phyloP scores from a whole-genome alignment of 352 stramenopile species.

The Halophytophthora polymorphica region DNA sequence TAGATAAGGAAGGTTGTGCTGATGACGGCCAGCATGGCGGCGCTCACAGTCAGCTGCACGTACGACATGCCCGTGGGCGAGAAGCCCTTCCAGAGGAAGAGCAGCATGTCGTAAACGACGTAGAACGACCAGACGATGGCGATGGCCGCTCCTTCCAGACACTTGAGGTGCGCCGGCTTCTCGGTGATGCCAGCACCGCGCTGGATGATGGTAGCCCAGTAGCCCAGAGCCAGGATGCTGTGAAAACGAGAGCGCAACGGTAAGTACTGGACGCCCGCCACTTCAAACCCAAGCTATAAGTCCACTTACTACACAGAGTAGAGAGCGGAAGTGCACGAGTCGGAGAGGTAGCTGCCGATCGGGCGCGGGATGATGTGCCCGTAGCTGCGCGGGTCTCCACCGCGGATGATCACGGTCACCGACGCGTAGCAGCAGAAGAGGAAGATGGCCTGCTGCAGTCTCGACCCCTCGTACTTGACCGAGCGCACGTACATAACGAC shows the following conservation, averaged over 20 bases:
- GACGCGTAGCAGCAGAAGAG: constrained; percentile 35
- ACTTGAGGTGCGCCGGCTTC: constrained; percentile 18
- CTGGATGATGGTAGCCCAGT: constrained; percentile 41
- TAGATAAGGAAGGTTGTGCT: constrained; percentile 37
- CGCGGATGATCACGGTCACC: constrained; percentile 31
- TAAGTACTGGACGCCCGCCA: too few relatives aligned
- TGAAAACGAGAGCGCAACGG: constrained; percentile 8
- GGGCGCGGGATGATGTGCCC: constrained; percentile 33
- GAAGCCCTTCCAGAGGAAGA: constrained; percentile 42
- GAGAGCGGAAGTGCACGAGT: constrained; percentile 37
- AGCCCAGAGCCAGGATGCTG: constrained; percentile 34
- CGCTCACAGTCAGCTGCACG: constrained; percentile 30
- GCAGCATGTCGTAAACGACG: constrained; percentile 27
- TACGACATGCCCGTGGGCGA: constrained; percentile 24
- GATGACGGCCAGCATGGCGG: constrained; percentile 35
- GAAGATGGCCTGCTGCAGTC: constrained; percentile 37
- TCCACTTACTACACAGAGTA: constrained; percentile 44
- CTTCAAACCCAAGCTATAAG: too few relatives aligned
- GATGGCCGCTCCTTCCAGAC: constrained; percentile 28
- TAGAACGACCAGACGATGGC: constrained; percentile 35
- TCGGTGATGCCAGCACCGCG: constrained; percentile 19
- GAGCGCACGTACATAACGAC: constrained; percentile 28
- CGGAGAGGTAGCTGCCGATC: constrained; percentile 33
- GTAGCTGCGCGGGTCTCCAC: constrained; percentile 35
- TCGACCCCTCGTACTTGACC: constrained; percentile 25